phyloP scores from a whole-genome alignment of 2,329 filamentous ascomycete genomes.

The Scedosporium apiospermum region DNA sequence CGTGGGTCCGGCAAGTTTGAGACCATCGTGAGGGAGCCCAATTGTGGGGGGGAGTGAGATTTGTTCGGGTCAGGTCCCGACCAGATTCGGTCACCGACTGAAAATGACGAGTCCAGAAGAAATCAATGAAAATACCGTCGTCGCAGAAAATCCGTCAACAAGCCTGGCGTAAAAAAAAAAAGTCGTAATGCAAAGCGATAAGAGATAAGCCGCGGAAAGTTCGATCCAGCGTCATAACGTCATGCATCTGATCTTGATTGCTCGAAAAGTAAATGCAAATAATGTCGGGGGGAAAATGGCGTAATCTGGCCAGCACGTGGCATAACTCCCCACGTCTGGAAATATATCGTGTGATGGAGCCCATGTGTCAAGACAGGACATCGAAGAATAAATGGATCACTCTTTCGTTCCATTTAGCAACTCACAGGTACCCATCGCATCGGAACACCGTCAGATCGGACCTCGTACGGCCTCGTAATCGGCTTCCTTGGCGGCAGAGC shows the following conservation, averaged over 20 bases:
- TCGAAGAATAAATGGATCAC: background rate
- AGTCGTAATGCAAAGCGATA: too few species aligned
- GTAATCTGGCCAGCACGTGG: background rate
- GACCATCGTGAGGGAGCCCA: too few species aligned
- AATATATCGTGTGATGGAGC: background rate
- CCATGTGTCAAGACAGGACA: background rate
- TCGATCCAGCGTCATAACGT: background rate
- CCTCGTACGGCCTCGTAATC: slow-evolving; percentile 40
- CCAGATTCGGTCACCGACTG: too few species aligned
- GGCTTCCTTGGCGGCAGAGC: slow-evolving; percentile 56
- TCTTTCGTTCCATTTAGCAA: slow-evolving; percentile 6
- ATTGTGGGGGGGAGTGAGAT: too few species aligned
- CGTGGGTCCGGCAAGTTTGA: too few species aligned
- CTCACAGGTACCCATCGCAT: slow-evolving; percentile 43
- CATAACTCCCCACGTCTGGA: background rate
- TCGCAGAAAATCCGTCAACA: too few species aligned
- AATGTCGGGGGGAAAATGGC: background rate
- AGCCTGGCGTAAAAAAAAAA: too few species aligned
- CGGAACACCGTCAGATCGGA: slow-evolving; percentile 49
- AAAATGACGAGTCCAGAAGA: too few species aligned
- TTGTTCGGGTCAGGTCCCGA: too few species aligned
- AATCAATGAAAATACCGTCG: too few species aligned
- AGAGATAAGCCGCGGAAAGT: too few species aligned
- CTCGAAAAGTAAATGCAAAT: background rate
- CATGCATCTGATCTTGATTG: background rate